Evolutionary conservation across 2,329 filamentous ascomycete genomes (phyloP).

Genomic region (Aureobasidium sp.): DNA sequence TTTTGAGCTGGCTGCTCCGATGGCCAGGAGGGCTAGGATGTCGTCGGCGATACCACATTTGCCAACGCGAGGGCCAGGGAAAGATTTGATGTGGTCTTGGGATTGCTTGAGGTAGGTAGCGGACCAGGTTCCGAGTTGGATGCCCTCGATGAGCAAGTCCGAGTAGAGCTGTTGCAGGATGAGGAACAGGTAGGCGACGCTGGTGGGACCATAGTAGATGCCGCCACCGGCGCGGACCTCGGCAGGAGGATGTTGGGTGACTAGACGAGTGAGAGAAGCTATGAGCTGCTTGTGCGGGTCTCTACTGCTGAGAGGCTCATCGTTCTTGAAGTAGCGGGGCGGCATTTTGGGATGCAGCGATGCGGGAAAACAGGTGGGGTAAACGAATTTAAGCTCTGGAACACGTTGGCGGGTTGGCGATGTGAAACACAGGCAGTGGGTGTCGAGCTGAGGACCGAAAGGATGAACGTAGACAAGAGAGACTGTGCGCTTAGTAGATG

Average conservation of each 20-base stretch:
- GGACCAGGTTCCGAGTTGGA: conserved; percentile 40
- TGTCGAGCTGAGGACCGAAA: neutral
- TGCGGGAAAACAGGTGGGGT: conserved; percentile 4
- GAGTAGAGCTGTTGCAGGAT: conserved; percentile 41
- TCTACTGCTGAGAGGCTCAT: conserved; percentile 28
- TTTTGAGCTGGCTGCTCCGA: conserved; percentile 42
- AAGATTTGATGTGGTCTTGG: conserved; percentile 40
- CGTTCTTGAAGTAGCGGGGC: conserved; percentile 32
- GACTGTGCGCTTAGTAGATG: neutral
- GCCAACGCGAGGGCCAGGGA: conserved; percentile 35
- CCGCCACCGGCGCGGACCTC: conserved; percentile 38
- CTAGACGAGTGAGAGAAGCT: conserved; percentile 40
- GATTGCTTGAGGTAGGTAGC: conserved; percentile 43
- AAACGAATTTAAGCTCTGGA: neutral
- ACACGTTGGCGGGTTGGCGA: neutral
- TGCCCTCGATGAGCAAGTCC: conserved; percentile 37
- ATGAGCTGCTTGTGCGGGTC: conserved; percentile 43
- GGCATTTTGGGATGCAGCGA: conserved; percentile 18
- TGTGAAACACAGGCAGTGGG: neutral
- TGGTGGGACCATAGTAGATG: conserved; percentile 42
- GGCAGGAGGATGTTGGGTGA: conserved; percentile 39
- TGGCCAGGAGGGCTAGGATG: conserved; percentile 41
- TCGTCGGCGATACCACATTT: conserved; percentile 44
- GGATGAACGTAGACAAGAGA: neutral
- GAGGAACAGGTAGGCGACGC: conserved; percentile 42